Evolutionary conservation across 2,329 filamentous ascomycete genomes (phyloP).

Genomic region (Helicocarpus griseus): DNA sequence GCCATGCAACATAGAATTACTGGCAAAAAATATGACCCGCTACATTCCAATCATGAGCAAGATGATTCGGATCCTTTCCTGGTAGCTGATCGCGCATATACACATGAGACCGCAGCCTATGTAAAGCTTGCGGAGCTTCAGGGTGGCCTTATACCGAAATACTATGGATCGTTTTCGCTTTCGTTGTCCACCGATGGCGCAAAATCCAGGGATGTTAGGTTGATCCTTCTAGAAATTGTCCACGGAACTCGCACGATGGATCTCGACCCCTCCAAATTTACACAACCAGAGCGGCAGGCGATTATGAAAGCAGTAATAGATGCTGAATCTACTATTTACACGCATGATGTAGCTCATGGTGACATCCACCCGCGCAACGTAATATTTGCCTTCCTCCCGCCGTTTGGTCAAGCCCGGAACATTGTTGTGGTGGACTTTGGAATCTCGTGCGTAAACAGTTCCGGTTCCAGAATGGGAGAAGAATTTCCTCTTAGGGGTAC

Average conservation of each 20-base stretch:
- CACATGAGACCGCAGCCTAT: conserved; percentile 5
- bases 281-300: conserved; percentile 6
- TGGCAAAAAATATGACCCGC: conserved; percentile 8
- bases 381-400: no score
- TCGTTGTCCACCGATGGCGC: background rate
- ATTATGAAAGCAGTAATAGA: conserved; percentile 11
- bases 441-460: background rate
- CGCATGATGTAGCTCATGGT: conserved; percentile 6
- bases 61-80: conserved; percentile 6
- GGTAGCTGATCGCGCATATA: conserved; percentile 2
- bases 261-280: conserved; percentile 6
- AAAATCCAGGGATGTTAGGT: conserved; percentile 8
- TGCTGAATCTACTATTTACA: conserved; percentile 9
- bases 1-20: no score
- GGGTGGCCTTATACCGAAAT: conserved; percentile 5
- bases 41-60: conserved; percentile 6
- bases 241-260: conserved; percentile 6
- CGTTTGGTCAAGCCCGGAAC: no score
- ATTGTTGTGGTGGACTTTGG: conserved; percentile 9
- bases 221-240: conserved; percentile 11
- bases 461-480: background rate
- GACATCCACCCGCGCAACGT: conserved; percentile 12
- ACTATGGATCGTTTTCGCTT: conserved; percentile 8
- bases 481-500: conserved; percentile 3
- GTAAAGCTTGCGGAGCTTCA: conserved; percentile 1